A percentile compares a stretch with the other conserved stretches of the same genome.
These are phyloP conservation scores for Sherardia arvensis DNA, from an alignment of 257 asterid genomes.

Conservation along the genomic window DNA sequence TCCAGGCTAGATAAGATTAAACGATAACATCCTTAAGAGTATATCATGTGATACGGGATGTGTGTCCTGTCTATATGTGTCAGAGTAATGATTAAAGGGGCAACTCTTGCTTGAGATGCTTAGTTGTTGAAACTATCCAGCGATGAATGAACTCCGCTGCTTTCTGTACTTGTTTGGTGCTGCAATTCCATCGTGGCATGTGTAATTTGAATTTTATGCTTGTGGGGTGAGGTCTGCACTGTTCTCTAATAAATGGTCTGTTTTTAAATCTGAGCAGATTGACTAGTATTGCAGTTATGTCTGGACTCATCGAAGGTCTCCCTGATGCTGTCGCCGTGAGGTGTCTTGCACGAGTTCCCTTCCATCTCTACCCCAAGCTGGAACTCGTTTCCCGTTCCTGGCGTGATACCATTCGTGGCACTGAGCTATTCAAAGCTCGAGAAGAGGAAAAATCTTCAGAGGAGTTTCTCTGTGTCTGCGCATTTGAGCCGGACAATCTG, in stretches of 20 bases:
- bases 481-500: constrained; percentile 87
- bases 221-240: neutral
- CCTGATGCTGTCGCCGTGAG: constrained; percentile 91
- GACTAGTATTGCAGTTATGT: constrained; percentile 34
- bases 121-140: neutral
- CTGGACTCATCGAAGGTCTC: constrained; percentile 96
- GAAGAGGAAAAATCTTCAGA: constrained; percentile 66
- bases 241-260: neutral
- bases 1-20: neutral
- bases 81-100: neutral
- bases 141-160: neutral
- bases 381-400: constrained; percentile 87
- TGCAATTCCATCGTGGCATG: neutral
- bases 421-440: constrained; percentile 83
- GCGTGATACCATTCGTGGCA: constrained; percentile 61
- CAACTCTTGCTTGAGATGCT: neutral
- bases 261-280: constrained; percentile 27
- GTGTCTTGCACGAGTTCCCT: constrained; percentile 94
- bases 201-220: neutral
- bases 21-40: neutral
- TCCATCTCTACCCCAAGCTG: constrained; percentile 65
- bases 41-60: neutral
- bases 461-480: constrained; percentile 76
- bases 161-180: neutral
- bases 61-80: neutral